Percentiles rank a stretch among this genome's conserved stretches.
Conservation (phyloP, 306 rosid genomes). For the Cicer judaicum region DNA sequence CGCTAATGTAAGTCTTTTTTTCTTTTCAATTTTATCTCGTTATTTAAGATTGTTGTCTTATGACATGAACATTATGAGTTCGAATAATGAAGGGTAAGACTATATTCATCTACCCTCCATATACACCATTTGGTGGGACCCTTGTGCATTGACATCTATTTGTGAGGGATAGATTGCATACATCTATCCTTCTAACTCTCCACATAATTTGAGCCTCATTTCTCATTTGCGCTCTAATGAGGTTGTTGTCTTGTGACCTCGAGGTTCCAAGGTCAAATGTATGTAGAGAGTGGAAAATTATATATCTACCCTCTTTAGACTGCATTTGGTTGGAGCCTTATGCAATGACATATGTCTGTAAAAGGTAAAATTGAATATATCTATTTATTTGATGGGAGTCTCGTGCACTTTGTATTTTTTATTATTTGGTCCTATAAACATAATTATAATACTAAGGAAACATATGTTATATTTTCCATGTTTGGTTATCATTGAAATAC, state of each 20-base stretch:
- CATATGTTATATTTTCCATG: neutral
- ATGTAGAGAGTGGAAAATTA: neutral
- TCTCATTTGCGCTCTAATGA: neutral
- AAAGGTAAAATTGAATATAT: neutral
- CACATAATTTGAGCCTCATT: neutral
- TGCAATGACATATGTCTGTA: no score
- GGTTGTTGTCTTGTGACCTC: neutral
- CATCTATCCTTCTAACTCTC: neutral
- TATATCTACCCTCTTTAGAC: neutral
- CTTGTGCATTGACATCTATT: no score
- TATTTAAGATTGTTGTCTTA: neutral
- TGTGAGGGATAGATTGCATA: neutral
- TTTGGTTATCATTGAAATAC: neutral
- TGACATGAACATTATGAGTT: neutral
- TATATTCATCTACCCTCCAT: no score
- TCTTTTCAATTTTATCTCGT: neutral
- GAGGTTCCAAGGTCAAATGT: neutral
- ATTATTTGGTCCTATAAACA: neutral
- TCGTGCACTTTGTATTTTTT: no score
- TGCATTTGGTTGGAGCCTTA: no score
- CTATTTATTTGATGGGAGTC: neutral
- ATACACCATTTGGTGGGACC: no score
- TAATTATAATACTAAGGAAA: neutral
- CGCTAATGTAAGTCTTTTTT: conserved; percentile 50
- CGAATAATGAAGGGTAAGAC: neutral